Base-by-base conservation (phyloP, 2,329 filamentous ascomycete species). In the Cordyceps javanica region DNA sequence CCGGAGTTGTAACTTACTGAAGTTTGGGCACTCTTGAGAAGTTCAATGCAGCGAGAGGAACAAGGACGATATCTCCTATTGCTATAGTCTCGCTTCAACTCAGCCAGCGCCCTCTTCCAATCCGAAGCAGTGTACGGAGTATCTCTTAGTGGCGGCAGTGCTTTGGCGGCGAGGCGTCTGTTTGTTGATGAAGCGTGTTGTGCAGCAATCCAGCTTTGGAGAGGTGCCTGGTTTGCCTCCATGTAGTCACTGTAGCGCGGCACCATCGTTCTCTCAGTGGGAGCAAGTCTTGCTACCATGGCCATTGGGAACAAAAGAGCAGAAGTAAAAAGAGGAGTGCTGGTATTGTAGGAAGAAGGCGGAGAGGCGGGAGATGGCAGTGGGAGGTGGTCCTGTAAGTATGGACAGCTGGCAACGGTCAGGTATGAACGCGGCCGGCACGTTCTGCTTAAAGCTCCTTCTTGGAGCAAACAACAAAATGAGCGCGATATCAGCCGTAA, bases 1-100 rank as follows among this genome's bases (percentile, higher is more conserved):
- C 21, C 23, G 48, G 6, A 21, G 36, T 19, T 13, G 52, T 21
- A 19, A 69, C 75, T 68, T 70, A 79, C 77, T 52, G 65, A 66
- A 50, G 79, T 72, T 62, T 74, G 76, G 50, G 78, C 68, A 58
- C 73, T 75, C 42, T 77, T 74, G 34, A 85, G 66, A 38, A 84
- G 76, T 64, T 83, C 79, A 49, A 71, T 73, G 66, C 82, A 85
- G 45, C 76, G 72, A 28, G 75, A 69, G 39, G 77, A 77, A 68
- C 82, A 85, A 8, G 77, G 75, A 10, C 79, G 76, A 63, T 81
- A 83, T 58, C 76, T 74, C 57, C 73, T 74, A 63, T 73, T 74
- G 21, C 77, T 62, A 60, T 82, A 82, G 59, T 80, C 77, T 50
- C 72, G 70, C 73, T 84, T 85, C 61, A 83, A 73, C 38, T 83